Conservation (phyloP, 2,329 filamentous ascomycete species). For the Talaromyces amestolkiae region DNA sequence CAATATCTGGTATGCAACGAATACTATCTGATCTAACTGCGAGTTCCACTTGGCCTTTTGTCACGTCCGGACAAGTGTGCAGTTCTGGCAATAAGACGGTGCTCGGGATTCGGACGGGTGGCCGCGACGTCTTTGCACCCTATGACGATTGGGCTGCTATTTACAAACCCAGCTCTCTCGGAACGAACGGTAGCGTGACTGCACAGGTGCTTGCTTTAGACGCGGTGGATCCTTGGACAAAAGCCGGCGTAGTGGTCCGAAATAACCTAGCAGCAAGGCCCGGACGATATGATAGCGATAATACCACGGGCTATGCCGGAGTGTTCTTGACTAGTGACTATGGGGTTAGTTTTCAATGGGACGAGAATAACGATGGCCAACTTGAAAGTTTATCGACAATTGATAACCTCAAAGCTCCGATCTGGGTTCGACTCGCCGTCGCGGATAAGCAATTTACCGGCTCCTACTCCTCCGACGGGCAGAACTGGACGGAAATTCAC, state of each 20-base stretch:
- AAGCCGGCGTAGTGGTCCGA: constrained; percentile 1
- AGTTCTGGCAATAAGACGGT: background rate
- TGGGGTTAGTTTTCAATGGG: constrained; percentile 4
- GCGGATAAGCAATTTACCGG: background rate
- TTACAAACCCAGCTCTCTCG: background rate
- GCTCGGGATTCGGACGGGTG: background rate
- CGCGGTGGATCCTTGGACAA: background rate
- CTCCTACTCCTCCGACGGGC: background rate
- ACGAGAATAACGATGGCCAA: background rate
- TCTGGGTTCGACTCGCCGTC: background rate
- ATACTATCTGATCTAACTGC: background rate
- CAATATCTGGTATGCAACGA: background rate
- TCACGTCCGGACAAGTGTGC: background rate
- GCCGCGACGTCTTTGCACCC: background rate
- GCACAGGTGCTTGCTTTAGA: background rate
- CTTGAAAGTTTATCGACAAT: background rate
- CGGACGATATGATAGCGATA: background rate
- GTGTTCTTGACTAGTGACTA: background rate
- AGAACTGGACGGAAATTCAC: background rate
- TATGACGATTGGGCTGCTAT: constrained; percentile 9
- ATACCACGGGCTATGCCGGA: background rate
- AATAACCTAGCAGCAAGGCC: background rate
- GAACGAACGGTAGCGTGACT: background rate
- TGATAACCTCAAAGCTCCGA: background rate
- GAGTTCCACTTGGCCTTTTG: background rate